Evolutionary conservation across 2,329 filamentous ascomycete genomes (phyloP), one percentile per base, ranked within the genome.

Genomic region (Fusarium duplospermum): DNA sequence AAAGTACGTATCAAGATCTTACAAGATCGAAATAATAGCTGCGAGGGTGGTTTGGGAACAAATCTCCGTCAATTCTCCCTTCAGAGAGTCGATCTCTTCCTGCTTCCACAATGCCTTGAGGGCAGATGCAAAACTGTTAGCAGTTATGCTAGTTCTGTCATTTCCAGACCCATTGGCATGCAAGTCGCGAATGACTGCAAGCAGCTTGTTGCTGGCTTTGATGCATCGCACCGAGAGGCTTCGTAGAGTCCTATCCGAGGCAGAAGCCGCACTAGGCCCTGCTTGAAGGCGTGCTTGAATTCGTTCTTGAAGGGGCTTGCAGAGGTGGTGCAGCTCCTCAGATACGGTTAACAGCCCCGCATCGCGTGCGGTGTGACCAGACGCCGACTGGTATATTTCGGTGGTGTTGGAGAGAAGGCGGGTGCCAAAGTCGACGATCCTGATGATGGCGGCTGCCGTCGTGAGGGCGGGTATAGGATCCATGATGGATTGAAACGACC

Each of bases 1-100:
- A 1, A 5, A 9, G 16, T 13, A 0, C 18, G 0, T 4, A 8
- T 18, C 4, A 24, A 9, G 10, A 9, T 18, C 42, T 50, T 27
- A 50, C 45, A 18, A 50, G 14, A 50, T 8, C 14, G 45, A 50
- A 50, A 50, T 50, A 10, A 50, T 24, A 2, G 22, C 45, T 18
- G 22, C 45, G 1, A 50, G 6, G 22, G 22, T 50, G 2, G 27
- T 50, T 27, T 50, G 45, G 2, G 45, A 50, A 18, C 45, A 22
- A 18, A 50, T 18, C 7, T 50, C 45, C 3, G 22, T n/a, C 22
- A 50, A 27, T 18, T 50, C 45, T 1, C 11, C 22, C 22, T 0
- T 27, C 22, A 50, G 1, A n/a, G 45, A 18, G 8, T 50, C 16
- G 4, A 50, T n/a, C 8, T 50, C 45, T 2, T 8, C 24, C 4